Evolutionary conservation across 371 early-diverging fungal species (phyloP).

Genomic region (Mortierella sp.): DNA sequence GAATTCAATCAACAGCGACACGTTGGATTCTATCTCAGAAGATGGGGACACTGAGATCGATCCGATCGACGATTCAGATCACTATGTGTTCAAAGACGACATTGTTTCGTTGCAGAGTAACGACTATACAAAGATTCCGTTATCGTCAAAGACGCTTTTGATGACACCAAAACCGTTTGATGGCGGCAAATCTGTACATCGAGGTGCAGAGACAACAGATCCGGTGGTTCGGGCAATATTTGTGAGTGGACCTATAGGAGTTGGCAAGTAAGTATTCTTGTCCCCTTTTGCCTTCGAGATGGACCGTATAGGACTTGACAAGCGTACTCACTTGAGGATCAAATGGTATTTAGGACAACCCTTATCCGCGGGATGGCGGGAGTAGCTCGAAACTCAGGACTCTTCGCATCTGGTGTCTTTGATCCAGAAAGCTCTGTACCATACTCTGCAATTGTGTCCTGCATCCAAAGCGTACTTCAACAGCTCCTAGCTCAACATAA

Average conservation of each 20-base stretch:
- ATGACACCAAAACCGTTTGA: conserved; percentile 30
- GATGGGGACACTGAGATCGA: conserved; percentile 2
- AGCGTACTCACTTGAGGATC: background rate
- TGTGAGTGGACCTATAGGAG: conserved; percentile 46
- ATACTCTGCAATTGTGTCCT: conserved; percentile 41
- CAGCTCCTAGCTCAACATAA: conserved; percentile 44
- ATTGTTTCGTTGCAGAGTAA: conserved; percentile 41
- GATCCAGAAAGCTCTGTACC: conserved; percentile 31
- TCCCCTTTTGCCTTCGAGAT: background rate
- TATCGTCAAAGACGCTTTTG: conserved; percentile 29
- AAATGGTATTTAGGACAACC: conserved; percentile 8
- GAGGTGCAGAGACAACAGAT: conserved; percentile 24
- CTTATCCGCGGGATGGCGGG: conserved; percentile 43
- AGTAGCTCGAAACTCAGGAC: conserved; percentile 38
- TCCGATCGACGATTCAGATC: conserved; percentile 19
- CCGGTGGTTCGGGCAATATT: conserved; percentile 47
- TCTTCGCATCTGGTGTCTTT: conserved; percentile 42
- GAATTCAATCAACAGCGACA: conserved; percentile 16
- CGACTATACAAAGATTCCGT: conserved; percentile 30
- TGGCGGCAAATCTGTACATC: conserved; percentile 24
- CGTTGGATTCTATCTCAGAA: background rate
- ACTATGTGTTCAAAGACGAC: conserved; percentile 38
- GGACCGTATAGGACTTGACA: background rate
- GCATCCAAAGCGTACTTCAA: conserved; percentile 45
- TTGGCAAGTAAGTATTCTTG: conserved; percentile 41